A percentile compares a stretch with the other conserved stretches of the same genome.
Conservation (phyloP, 345 rosid genomes). For the Hibiscus tridactylites region DNA sequence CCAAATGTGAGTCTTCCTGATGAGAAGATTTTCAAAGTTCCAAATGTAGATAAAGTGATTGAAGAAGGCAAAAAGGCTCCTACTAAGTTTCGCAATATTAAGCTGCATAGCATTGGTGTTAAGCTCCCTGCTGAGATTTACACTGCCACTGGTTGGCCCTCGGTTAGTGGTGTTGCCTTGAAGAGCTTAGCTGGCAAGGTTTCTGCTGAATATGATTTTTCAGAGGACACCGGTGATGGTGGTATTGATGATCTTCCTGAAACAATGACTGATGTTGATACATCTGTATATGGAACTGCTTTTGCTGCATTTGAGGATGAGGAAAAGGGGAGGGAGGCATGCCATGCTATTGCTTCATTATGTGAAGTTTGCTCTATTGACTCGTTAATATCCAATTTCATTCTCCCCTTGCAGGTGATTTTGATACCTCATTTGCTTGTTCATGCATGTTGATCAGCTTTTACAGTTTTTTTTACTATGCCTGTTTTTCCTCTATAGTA, state of each 20-base stretch:
- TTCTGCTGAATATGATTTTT: constrained; percentile 54
- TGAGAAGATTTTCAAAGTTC: constrained; percentile 48
- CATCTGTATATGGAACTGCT: constrained; percentile 50
- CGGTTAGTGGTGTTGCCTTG: constrained; percentile 68
- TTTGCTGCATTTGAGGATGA: constrained; percentile 38
- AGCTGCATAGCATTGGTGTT: constrained; percentile 41
- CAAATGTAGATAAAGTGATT: constrained; percentile 64
- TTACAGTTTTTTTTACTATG: background rate
- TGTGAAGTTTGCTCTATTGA: constrained; percentile 92
- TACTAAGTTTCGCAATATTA: constrained; percentile 56
- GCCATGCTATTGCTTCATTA: constrained; percentile 84
- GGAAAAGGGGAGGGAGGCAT: constrained; percentile 71
- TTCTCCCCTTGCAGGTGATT: constrained; percentile 86
- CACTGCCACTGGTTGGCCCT: constrained; percentile 81
- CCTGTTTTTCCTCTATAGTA: background rate
- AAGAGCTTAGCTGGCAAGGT: constrained; percentile 75
- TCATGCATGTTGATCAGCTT: background rate
- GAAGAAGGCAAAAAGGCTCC: constrained; percentile 87
- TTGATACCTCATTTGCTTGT: constrained; percentile 9
- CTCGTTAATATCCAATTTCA: constrained; percentile 85
- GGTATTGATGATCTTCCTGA: constrained; percentile 18
- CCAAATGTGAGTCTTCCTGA: constrained; percentile 32
- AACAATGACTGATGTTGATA: constrained; percentile 24
- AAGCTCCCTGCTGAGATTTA: constrained; percentile 46
- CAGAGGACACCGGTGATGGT: constrained; percentile 31